These are phyloP conservation scores for Pseudocercospora vitis DNA, from an alignment of 2,329 filamentous ascomycete genomes.

Conservation along the genomic window DNA sequence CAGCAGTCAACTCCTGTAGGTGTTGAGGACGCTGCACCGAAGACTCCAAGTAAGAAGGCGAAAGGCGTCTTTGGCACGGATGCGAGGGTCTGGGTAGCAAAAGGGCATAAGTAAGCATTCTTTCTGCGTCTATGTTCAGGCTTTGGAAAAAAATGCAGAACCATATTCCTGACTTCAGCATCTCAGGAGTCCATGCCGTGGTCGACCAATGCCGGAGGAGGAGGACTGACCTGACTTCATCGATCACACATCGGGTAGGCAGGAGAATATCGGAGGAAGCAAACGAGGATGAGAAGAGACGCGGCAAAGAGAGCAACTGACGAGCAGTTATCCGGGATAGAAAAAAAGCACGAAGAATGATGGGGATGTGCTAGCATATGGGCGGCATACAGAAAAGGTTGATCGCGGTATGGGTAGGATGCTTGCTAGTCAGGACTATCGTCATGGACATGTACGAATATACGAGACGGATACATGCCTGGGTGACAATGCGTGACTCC, in stretches of 20 bases:
- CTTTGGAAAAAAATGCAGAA: background rate
- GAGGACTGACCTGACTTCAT: background rate
- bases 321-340: no score
- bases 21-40: background rate
- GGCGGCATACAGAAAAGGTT: background rate
- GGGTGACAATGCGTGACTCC: no score
- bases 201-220: background rate
- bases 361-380: background rate
- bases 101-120: background rate
- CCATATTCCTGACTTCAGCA: background rate
- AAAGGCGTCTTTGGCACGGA: constrained; percentile 11
- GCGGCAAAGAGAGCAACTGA: no score
- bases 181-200: constrained; percentile 1
- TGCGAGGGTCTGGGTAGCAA: constrained; percentile 8
- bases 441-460: background rate
- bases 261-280: background rate
- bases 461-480: background rate
- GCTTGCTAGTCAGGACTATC: background rate
- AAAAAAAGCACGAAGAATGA: background rate
- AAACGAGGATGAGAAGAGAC: background rate
- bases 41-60: constrained; percentile 9
- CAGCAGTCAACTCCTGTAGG: background rate
- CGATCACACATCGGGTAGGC: background rate
- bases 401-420: background rate
- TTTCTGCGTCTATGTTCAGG: background rate